Evolutionary conservation across 768 basidiomycete genomes (phyloP).

Genomic region (Suillus bovinus): DNA sequence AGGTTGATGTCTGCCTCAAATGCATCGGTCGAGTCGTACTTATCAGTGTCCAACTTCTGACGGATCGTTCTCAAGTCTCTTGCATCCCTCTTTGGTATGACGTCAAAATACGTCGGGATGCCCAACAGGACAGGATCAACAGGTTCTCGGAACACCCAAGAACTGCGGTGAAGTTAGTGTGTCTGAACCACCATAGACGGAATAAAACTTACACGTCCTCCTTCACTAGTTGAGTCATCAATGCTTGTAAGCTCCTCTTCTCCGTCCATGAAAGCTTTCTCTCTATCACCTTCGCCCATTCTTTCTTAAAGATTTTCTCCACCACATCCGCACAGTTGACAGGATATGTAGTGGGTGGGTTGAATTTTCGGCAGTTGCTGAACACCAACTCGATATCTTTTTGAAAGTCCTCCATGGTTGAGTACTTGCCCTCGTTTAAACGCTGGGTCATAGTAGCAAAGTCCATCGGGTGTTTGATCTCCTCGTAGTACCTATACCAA

Average conservation of each 20-base stretch:
- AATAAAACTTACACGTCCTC: conserved; percentile 61
- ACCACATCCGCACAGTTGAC: conserved; percentile 68
- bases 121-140: conserved; percentile 85
- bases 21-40: conserved; percentile 74
- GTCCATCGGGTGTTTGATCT: conserved; percentile 94
- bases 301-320: conserved; percentile 76
- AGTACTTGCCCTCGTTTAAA: conserved; percentile 66
- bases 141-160: conserved; percentile 77
- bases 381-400: conserved; percentile 83
- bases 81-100: conserved; percentile 83
- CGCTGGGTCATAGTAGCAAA: conserved; percentile 78
- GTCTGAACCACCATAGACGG: conserved; percentile 4
- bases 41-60: conserved; percentile 77
- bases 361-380: conserved; percentile 90
- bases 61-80: conserved; percentile 85
- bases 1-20: conserved; percentile 85
- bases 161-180: conserved; percentile 39
- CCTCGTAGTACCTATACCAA: conserved; percentile 76
- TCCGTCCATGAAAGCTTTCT: conserved; percentile 75
- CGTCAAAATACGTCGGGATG: conserved; percentile 86
- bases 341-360: conserved; percentile 78
- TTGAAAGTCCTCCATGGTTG: conserved; percentile 79
- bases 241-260: conserved; percentile 71
- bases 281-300: conserved; percentile 81
- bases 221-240: conserved; percentile 68